Conservation (phyloP, 1,139 yeast species). For the Geotrichum cucujoidarum region DNA sequence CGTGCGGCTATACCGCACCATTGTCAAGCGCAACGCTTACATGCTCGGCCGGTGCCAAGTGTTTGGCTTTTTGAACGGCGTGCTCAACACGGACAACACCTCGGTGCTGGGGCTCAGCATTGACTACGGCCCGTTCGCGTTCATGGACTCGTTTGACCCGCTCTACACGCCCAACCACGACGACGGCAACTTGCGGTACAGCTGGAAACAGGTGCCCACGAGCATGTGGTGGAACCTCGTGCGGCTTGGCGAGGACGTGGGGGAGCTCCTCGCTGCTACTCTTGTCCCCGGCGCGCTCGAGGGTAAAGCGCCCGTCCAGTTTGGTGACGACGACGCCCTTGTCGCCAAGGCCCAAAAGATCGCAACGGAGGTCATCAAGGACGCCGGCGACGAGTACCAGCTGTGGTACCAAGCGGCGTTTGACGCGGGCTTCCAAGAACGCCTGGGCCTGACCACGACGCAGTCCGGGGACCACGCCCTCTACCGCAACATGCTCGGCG, state of each 20-base stretch:
- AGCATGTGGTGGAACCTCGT: slow-evolving; percentile 93
- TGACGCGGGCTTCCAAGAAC: slow-evolving; percentile 52
- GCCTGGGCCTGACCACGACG: slow-evolving; percentile 58
- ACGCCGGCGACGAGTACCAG: slow-evolving; percentile 63
- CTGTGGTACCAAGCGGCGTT: slow-evolving; percentile 57
- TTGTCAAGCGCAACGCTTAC: slow-evolving; percentile 64
- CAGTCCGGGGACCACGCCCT: slow-evolving; percentile 45
- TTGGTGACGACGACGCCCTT: slow-evolving; percentile 42
- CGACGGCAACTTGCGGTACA: slow-evolving; percentile 66
- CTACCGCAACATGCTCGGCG: slow-evolving; percentile 58
- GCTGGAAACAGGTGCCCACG: slow-evolving; percentile 75
- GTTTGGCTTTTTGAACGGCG: slow-evolving; percentile 92
- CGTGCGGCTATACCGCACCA: slow-evolving; percentile 66
- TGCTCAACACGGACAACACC: slow-evolving; percentile 88
- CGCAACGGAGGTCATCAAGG: slow-evolving; percentile 62
- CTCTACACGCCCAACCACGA: slow-evolving; percentile 85
- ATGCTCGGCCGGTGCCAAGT: slow-evolving; percentile 85
- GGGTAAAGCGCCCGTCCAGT: slow-evolving; percentile 23
- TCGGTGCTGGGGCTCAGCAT: slow-evolving; percentile 79
- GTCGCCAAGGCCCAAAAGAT: slow-evolving; percentile 51
- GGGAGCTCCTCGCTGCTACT: slow-evolving; percentile 67
- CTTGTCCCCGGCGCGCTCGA: slow-evolving; percentile 35
- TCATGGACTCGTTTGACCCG: slow-evolving; percentile 79
- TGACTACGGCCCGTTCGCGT: slow-evolving; percentile 94
- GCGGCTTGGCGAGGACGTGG: slow-evolving; percentile 77